Base-by-base conservation (phyloP, 495 filamentous ascomycete species). In the Penicillium tannophilum region DNA sequence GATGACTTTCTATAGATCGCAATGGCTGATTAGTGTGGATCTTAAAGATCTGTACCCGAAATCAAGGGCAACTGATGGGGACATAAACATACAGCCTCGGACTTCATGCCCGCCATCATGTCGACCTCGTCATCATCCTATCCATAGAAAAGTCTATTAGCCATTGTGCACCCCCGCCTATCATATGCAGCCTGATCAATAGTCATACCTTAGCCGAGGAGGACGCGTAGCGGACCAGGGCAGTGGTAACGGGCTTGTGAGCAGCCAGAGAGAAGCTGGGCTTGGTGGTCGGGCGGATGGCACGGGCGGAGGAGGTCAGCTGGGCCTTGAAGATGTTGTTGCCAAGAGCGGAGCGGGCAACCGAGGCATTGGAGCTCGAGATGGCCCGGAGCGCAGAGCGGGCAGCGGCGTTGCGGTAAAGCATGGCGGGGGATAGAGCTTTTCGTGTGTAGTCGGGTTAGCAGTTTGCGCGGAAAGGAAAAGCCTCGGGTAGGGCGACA, bases 41-140 rank as follows among this genome's bases (percentile, higher is more conserved):
- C 23, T n/a, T 6, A 24, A 31, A 28, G 16, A 30, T 31, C 3
- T 35, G 20, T 30, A 30, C 26, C n/a, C 14, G 14, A 7, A 23
- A 16, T 12, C 4, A 52, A 43, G 42, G 36, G 47, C 50, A 55
- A 23, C 33, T 41, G 53, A 42, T 36, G 35, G 43, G 59, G 42
- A n/a, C 9, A 41, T 41, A 30, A 46, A 74, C 88, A 28, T 85
- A 94, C 92, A 58, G 94, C 52, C 70, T 98, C 93, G 23, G 78
- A 65, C 67, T 81, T 87, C 45, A 97, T 74, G 39, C 86, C 89
- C 48, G 80, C 80, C 70, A 86, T 74, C 77, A 93, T 86, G 52
- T 92, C 85, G 43, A 74, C 68, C 28, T 86, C 81, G 9, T 79
- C 65, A 33, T 71, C 72, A 4, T 63, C 67, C 30, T 71, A 66